Percentiles rank a stretch among this genome's conserved stretches.
These are phyloP conservation scores for Millerozyma acaciae DNA, from an alignment of 805 yeast species.

Conservation along the genomic window DNA sequence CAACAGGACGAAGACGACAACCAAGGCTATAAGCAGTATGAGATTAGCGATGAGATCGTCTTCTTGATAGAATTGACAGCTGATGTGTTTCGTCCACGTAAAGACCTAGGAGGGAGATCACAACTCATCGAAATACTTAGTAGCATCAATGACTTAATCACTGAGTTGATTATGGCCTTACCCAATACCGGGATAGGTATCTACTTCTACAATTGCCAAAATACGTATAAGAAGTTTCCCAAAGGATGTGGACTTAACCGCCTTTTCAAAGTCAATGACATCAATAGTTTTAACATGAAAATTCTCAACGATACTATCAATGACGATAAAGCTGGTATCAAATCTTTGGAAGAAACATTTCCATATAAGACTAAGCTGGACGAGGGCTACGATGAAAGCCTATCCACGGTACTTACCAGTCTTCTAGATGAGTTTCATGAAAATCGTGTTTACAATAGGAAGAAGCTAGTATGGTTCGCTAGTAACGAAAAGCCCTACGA, in stretches of 20 bases:
- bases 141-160: slow-evolving; percentile 58
- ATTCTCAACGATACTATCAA: slow-evolving; percentile 46
- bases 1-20: slow-evolving; percentile 9
- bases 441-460: slow-evolving; percentile 47
- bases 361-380: too few relatives aligned
- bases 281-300: slow-evolving; percentile 59
- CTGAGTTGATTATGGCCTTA: slow-evolving; percentile 58
- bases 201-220: slow-evolving; percentile 51
- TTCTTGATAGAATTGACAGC: slow-evolving; percentile 61
- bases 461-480: slow-evolving; percentile 68
- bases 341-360: slow-evolving; percentile 3
- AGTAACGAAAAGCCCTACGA: slow-evolving; percentile 67
- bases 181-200: slow-evolving; percentile 77
- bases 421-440: slow-evolving; percentile 54
- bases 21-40: slow-evolving; percentile 32
- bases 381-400: slow-evolving; percentile 13
- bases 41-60: slow-evolving; percentile 58
- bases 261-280: slow-evolving; percentile 49
- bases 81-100: slow-evolving; percentile 34
- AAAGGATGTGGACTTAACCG: slow-evolving; percentile 43
- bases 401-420: slow-evolving; percentile 39
- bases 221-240: slow-evolving; percentile 24
- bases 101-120: slow-evolving; percentile 34
- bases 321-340: slow-evolving; percentile 28
- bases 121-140: slow-evolving; percentile 52